Evolutionary conservation across 2,329 filamentous ascomycete species (phyloP), one percentile per base, ranked within the genome.

Genomic region (Aspergillus awamori): DNA sequence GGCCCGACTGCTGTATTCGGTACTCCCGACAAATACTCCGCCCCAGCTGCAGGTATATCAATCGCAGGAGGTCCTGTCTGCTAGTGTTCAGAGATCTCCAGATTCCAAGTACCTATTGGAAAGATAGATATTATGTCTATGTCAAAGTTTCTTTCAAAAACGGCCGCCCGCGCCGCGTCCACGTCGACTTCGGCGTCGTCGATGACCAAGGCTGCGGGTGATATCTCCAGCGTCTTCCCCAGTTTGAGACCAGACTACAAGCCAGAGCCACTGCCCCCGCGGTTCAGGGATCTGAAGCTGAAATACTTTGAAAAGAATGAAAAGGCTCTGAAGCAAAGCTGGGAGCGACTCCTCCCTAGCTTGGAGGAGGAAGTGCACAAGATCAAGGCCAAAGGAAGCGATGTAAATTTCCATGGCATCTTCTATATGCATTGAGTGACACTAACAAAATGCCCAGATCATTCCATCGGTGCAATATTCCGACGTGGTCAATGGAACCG

Each of bases 151-250:
- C 65, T 76, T 11, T 67, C 73, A 15, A 72, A 67, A 56, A 61
- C 68, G 2, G 63, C 70, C 58, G 59, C 67, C 39, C 70, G 74
- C 8, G 69, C 72, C n/a, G 72, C 70, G 33, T 72, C 72, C 8
- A 72, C 72, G 4, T 67, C 74, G n/a, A 65, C 69, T 24, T 55
- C 72, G 11, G 67, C 67, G 15, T 65, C 73, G 10, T 72, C 73
- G 38, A 69, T 73, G 33, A 80, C 78, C 38, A 81, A 81, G 65
- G 75, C 77, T 11, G 75, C 74, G 2, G 79, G 79, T 30, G 80
- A 82, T 65, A 82, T 82, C 57, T 81, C 79, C 4, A 80, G 78
- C 10, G 79, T 81, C n/a, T 82, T 82, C 59, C 79, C 79, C 1
- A 80, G 78, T 61, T 70, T 82, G 57, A 69, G 71, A 60, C 78